These are phyloP conservation scores for Aspergillus flavus DNA, from an alignment of 2,329 filamentous ascomycete species.

Conservation along the genomic window DNA sequence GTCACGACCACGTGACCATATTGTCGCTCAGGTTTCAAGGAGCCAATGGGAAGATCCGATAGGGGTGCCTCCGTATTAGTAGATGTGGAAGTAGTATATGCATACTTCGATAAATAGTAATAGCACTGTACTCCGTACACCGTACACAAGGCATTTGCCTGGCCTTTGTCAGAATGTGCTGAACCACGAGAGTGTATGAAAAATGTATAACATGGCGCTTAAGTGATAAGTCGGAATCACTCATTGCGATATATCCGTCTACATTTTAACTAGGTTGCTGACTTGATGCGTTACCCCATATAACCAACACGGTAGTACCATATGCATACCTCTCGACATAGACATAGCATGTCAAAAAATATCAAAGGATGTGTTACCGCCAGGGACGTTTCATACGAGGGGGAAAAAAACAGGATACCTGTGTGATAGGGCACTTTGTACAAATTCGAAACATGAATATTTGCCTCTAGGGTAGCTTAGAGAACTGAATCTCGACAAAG, in stretches of 20 bases:
- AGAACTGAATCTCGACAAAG: not conserved
- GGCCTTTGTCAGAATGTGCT: not conserved
- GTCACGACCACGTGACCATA: slow-evolving; percentile 19
- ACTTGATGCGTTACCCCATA: not conserved
- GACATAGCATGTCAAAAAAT: not conserved
- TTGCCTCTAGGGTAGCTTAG: not conserved
- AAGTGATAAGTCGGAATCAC: not conserved
- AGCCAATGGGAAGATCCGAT: slow-evolving; percentile 1
- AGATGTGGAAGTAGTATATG: not conserved
- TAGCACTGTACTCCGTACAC: not conserved
- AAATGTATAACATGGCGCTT: not conserved
- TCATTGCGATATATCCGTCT: not conserved
- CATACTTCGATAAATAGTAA: not conserved
- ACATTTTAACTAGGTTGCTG: not conserved
- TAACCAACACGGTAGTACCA: not conserved
- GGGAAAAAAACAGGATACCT: not conserved
- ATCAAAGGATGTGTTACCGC: not conserved
- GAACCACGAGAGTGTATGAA: not conserved
- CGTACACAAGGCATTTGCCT: not conserved
- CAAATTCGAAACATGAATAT: not conserved
- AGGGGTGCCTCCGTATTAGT: not conserved
- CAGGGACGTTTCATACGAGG: not conserved
- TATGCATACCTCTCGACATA: not conserved
- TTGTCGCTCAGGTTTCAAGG: not conserved
- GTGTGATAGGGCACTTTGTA: not conserved